Conservation (phyloP, 768 basidiomycete species). For the Amanita muscaria region DNA sequence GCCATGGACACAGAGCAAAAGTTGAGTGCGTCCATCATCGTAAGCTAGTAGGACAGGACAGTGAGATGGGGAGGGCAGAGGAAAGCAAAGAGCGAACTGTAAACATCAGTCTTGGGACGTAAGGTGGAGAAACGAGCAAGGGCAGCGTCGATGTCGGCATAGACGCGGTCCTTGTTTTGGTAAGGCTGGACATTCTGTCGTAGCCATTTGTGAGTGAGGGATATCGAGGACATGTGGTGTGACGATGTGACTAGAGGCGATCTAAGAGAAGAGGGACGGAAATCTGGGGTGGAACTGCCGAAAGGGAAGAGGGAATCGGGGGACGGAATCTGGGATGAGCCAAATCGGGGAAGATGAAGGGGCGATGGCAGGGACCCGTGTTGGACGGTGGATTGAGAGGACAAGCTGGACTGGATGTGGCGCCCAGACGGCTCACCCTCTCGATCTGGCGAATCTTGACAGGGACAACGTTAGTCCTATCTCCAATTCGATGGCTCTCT, state of each 20-base stretch:
- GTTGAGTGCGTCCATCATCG: slow-evolving; percentile 89
- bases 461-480: slow-evolving; percentile 18
- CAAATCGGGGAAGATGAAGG: slow-evolving; percentile 6
- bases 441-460: slow-evolving; percentile 10
- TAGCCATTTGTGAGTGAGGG: slow-evolving; percentile 56
- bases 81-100: slow-evolving; percentile 39
- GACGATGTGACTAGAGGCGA: slow-evolving; percentile 4
- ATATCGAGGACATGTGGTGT: slow-evolving; percentile 14
- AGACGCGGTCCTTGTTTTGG: slow-evolving; percentile 44
- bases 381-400: no score
- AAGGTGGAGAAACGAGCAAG: slow-evolving; percentile 48
- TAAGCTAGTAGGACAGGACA: slow-evolving; percentile 46
- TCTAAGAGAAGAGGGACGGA: slow-evolving; percentile 5
- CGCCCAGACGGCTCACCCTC: slow-evolving; percentile 5
- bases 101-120: slow-evolving; percentile 73
- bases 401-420: neutral
- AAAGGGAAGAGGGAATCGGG: slow-evolving; percentile 4
- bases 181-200: slow-evolving; percentile 56
- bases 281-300: slow-evolving; percentile 18
- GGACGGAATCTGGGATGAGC: slow-evolving; percentile 12
- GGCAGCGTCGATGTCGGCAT: slow-evolving; percentile 51
- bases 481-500: slow-evolving; percentile 41
- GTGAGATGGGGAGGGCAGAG: slow-evolving; percentile 6
- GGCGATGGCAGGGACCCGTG: no score
- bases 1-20: slow-evolving; percentile 87